Evolutionary conservation across 1,284 basidiomycete species (phyloP).

Genomic region (Trametes pubescens): DNA sequence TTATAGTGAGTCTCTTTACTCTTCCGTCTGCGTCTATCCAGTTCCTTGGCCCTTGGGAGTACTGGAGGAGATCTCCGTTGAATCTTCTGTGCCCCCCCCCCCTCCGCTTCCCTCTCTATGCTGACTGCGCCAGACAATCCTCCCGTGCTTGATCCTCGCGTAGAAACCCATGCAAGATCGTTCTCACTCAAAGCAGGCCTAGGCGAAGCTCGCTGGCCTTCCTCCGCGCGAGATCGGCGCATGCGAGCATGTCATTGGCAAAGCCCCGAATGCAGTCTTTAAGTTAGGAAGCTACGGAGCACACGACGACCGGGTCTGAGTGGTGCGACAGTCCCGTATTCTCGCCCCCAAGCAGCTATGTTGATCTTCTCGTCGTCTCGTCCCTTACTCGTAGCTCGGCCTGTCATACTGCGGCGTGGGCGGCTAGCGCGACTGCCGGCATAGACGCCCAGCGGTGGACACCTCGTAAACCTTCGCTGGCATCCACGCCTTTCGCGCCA

Average conservation of each 20-base stretch:
- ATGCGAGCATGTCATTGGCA: constrained; percentile 81
- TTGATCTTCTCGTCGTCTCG: constrained; percentile 29
- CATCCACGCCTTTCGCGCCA: constrained; percentile 24
- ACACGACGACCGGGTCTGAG: constrained; percentile 17
- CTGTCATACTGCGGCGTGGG: constrained; percentile 33
- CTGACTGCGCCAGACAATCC: constrained; percentile 88
- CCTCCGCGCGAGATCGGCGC: constrained; percentile 81
- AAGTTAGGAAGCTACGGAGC: constrained; percentile 71
- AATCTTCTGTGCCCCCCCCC: too few species aligned
- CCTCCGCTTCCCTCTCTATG: constrained; percentile 73
- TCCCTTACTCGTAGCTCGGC: constrained; percentile 26
- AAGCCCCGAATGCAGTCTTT: constrained; percentile 84
- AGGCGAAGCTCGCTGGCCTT: constrained; percentile 87
- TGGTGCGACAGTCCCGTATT: constrained; percentile 26
- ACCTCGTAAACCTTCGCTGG: constrained; percentile 6
- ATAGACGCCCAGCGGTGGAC: constrained; percentile 10
- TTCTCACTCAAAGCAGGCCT: constrained; percentile 91
- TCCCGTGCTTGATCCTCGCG: constrained; percentile 88
- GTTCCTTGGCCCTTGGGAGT: too few species aligned
- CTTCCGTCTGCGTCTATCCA: too few species aligned
- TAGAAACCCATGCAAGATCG: constrained; percentile 94
- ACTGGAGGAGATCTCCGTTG: too few species aligned
- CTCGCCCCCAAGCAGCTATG: constrained; percentile 38
- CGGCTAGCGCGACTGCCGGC: constrained; percentile 23
- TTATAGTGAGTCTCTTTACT: too few species aligned